Evolutionary conservation across 768 basidiomycete genomes (phyloP).

Genomic region (Lyophyllum decastes): DNA sequence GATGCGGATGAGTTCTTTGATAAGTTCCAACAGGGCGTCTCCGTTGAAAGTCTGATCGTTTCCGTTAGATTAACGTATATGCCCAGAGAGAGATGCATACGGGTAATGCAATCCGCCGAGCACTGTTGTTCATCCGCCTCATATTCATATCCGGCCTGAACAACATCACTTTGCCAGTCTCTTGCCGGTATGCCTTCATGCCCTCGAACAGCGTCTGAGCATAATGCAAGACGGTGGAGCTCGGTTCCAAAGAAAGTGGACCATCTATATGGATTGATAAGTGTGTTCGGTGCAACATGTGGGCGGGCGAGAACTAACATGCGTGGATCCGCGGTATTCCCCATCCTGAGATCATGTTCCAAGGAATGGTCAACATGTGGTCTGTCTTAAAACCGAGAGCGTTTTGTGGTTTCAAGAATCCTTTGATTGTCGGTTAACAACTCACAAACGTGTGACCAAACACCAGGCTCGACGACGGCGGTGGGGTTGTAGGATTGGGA

Average conservation of each 20-base stretch:
- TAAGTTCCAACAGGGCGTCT: constrained; percentile 69
- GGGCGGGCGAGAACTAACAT: constrained; percentile 50
- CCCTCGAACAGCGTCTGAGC: constrained; percentile 92
- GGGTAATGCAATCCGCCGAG: constrained; percentile 74
- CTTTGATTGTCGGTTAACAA: constrained; percentile 12
- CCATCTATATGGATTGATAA: constrained; percentile 49
- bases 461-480: constrained; percentile 65
- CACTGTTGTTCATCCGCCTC: constrained; percentile 90
- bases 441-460: constrained; percentile 88
- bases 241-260: constrained; percentile 74
- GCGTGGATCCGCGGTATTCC: constrained; percentile 79
- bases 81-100: constrained; percentile 38
- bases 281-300: constrained; percentile 3
- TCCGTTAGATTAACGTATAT: background rate
- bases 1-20: constrained; percentile 82
- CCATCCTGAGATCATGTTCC: constrained; percentile 79
- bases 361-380: constrained; percentile 84
- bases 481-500: constrained; percentile 56
- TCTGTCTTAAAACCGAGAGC: constrained; percentile 56
- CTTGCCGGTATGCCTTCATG: constrained; percentile 88
- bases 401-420: constrained; percentile 7
- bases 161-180: constrained; percentile 71
- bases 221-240: constrained; percentile 86
- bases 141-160: constrained; percentile 99
- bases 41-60: constrained; percentile 72